Base-by-base conservation (phyloP, 2,329 filamentous ascomycete genomes). In the Dothistroma pini region DNA sequence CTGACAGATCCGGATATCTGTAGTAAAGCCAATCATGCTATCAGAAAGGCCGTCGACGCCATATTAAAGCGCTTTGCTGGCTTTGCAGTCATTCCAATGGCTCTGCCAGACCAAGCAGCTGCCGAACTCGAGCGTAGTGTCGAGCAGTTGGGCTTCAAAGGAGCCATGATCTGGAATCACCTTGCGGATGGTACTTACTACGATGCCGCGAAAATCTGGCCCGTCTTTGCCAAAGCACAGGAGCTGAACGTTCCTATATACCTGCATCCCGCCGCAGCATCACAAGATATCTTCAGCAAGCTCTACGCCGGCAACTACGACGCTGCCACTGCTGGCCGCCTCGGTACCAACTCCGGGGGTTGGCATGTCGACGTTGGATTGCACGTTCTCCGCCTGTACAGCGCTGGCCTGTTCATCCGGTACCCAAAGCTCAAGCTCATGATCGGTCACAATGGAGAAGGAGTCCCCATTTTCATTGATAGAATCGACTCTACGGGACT, bases 401-500 rank as follows among this genome's bases (percentile, higher is more conserved):
- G 80, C 0, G 72, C 76, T 0, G 83, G 83, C 1, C 66, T 85
- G 1, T 87, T 87, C 63, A 83, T 85, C 66, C 71, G 75, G 2
- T 80, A 79, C 48, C 83, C 83, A 0, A 72, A 69, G 21, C 68
- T 87, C 9, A 85, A 85, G 66, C 74, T 86, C 47, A 73, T 86
- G 2, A 72, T 84, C 38, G 83, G 82, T 0, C 83, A 84, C 68
- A 80, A 83, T 74, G 82, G 82, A 7, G 82, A 84, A 72, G 76
- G 81, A 74, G 66, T 86, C 0, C 83, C 84, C 0, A 84, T 81
- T 60, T 77, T 82, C 73, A 71, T 85, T 14, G 78, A 84, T 53
- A 75, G 82, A 1, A 76, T 79, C 51, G 55, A 71, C 21, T 32
- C 35, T 21, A 56, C 31, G 9, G 41, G 31, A 14, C 56, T 63